Evolutionary conservation across 768 basidiomycete genomes (phyloP).

Genomic region (Leccinum variicolor): DNA sequence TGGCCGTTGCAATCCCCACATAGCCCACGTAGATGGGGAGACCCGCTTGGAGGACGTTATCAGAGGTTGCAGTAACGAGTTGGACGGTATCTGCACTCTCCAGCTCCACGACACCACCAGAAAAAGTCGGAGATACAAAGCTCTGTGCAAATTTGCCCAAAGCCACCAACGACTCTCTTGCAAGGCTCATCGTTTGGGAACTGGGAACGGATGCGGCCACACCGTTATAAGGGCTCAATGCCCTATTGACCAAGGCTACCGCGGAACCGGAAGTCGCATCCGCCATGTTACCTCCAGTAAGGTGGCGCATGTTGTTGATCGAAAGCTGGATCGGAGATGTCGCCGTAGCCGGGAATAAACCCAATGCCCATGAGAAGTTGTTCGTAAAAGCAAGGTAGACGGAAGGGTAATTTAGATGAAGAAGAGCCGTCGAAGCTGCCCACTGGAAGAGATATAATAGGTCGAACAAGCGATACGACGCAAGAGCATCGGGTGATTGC

Average conservation of each 20-base stretch:
- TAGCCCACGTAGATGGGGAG: slow-evolving; percentile 80
- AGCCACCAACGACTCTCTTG: slow-evolving; percentile 6
- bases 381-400: slow-evolving; percentile 76
- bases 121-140: slow-evolving; percentile 2
- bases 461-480: slow-evolving; percentile 78
- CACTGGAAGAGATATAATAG: slow-evolving; percentile 81
- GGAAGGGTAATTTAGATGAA: slow-evolving; percentile 84
- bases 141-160: slow-evolving; percentile 12
- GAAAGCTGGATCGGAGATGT: slow-evolving; percentile 64
- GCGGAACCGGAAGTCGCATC: slow-evolving; percentile 58
- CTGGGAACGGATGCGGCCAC: background rate
- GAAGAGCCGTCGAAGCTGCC: slow-evolving; percentile 73
- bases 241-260: slow-evolving; percentile 75
- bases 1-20: slow-evolving; percentile 75
- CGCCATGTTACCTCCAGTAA: slow-evolving; percentile 74
- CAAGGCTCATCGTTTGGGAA: background rate
- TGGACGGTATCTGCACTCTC: slow-evolving; percentile 43
- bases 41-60: slow-evolving; percentile 73
- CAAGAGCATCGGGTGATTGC: slow-evolving; percentile 48
- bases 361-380: slow-evolving; percentile 90
- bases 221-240: slow-evolving; percentile 74
- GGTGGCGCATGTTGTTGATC: slow-evolving; percentile 78
- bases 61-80: slow-evolving; percentile 58
- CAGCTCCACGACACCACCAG: slow-evolving; percentile 25
- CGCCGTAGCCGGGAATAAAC: slow-evolving; percentile 56